phyloP scores from a whole-genome alignment of 2,329 filamentous ascomycete genomes.

The Paraphoma sp. region DNA sequence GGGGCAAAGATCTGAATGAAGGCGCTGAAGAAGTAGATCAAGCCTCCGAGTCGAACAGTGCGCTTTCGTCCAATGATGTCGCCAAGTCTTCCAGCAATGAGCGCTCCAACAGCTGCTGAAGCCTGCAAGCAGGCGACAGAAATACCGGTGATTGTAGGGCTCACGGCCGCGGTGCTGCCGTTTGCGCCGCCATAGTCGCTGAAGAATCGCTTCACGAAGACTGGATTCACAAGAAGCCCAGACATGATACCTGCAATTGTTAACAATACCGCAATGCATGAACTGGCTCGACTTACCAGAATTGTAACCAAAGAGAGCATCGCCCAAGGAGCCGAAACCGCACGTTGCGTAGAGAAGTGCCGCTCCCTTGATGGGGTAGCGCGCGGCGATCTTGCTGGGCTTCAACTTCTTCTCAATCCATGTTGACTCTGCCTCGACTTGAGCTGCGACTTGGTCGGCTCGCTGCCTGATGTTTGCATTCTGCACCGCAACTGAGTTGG shows the following conservation, averaged over 20 bases:
- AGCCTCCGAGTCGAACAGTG: slow-evolving; percentile 45
- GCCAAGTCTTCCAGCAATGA: slow-evolving; percentile 44
- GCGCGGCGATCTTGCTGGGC: slow-evolving; percentile 43
- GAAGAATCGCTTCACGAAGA: slow-evolving; percentile 51
- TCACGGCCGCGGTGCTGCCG: slow-evolving; percentile 35
- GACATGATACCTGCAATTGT: slow-evolving; percentile 48
- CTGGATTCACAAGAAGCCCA: slow-evolving; percentile 48
- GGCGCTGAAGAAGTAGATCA: slow-evolving; percentile 48
- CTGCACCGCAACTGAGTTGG: slow-evolving; percentile 17
- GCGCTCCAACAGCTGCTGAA: slow-evolving; percentile 45
- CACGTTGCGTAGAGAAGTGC: slow-evolving; percentile 48
- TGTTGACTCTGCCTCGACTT: slow-evolving; percentile 28
- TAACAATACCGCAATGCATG: slow-evolving; percentile 7
- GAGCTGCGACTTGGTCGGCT: slow-evolving; percentile 27
- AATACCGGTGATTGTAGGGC: slow-evolving; percentile 51
- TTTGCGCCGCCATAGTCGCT: slow-evolving; percentile 47
- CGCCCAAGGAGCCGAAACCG: slow-evolving; percentile 50
- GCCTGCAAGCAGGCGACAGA: slow-evolving; percentile 47
- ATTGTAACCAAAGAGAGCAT: slow-evolving; percentile 53
- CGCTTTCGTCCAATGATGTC: slow-evolving; percentile 48
- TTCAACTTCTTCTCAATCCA: slow-evolving; percentile 47
- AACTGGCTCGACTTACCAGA: slow-evolving; percentile 33
- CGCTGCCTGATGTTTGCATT: slow-evolving; percentile 27
- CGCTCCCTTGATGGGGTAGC: slow-evolving; percentile 49
- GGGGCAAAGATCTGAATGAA: slow-evolving; percentile 49